Evolutionary conservation across 192 early-diverging fungal genomes (phyloP).

Genomic region (Ramicandelaber brevisporus): DNA sequence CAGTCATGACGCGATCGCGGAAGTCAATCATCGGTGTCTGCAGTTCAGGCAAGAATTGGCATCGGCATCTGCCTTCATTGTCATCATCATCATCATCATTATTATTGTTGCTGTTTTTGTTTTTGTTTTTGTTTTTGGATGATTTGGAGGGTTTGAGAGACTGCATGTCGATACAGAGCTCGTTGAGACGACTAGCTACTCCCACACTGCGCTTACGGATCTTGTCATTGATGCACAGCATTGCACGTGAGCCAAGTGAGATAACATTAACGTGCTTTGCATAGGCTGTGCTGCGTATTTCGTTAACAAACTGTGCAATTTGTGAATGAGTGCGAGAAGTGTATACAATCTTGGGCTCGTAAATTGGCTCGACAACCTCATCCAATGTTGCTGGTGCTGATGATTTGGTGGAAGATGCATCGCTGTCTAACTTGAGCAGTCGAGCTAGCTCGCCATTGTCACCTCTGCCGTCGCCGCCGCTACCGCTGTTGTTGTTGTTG

Average conservation of each 20-base stretch:
- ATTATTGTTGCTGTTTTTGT: no score
- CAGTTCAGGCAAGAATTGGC: slow-evolving; percentile 19
- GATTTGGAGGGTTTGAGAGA: no score
- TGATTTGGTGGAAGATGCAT: not conserved
- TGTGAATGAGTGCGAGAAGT: slow-evolving; percentile 76
- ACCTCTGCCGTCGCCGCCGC: slow-evolving; percentile 5
- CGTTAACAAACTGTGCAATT: slow-evolving; percentile 62
- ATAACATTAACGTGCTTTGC: slow-evolving; percentile 25
- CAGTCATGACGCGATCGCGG: slow-evolving; percentile 19
- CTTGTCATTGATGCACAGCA: slow-evolving; percentile 55
- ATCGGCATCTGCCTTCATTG: slow-evolving; percentile 8
- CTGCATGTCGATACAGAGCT: slow-evolving; percentile 66
- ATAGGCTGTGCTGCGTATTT: slow-evolving; percentile 58
- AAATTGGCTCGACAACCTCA: not conserved
- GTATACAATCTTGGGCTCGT: slow-evolving; percentile 23
- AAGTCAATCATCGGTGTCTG: slow-evolving; percentile 26
- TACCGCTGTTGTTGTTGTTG: slow-evolving; percentile 5
- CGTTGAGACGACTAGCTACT: slow-evolving; percentile 30
- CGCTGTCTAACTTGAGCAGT: slow-evolving; percentile 12
- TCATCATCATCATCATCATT: no score
- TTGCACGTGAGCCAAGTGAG: slow-evolving; percentile 55
- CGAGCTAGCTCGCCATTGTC: slow-evolving; percentile 16
- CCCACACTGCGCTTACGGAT: slow-evolving; percentile 22
- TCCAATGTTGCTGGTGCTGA: not conserved
- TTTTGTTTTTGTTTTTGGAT: no score